Percentiles rank a stretch among this genome's conserved stretches.
phyloP scores from a whole-genome alignment of 2,329 filamentous ascomycete species.

The Lachnellula subtilissima region DNA sequence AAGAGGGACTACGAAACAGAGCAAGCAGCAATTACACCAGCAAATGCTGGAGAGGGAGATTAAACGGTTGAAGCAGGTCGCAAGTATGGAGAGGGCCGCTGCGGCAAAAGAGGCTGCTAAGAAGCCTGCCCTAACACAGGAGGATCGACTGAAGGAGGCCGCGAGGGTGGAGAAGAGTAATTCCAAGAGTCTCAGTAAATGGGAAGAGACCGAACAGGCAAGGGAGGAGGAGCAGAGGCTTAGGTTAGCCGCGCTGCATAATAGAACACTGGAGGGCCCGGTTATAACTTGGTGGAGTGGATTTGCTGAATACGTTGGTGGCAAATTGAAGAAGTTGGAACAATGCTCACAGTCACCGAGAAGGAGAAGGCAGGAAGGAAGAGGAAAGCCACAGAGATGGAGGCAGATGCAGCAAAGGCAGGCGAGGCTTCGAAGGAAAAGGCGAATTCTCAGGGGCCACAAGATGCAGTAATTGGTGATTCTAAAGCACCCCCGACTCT shows the following conservation, averaged over 20 bases:
- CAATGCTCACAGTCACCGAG: slow-evolving; percentile 57
- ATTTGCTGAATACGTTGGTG: slow-evolving; percentile 74
- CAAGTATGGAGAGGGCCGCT: slow-evolving; percentile 54
- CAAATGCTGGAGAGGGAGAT: slow-evolving; percentile 71
- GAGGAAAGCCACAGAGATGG: slow-evolving; percentile 53
- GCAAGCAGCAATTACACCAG: slow-evolving; percentile 52
- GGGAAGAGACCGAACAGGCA: slow-evolving; percentile 89
- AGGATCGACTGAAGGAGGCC: slow-evolving; percentile 76
- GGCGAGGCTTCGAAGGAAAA: slow-evolving; percentile 2
- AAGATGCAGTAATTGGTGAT: neutral
- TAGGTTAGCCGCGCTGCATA: slow-evolving; percentile 81
- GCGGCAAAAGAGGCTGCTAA: slow-evolving; percentile 68
- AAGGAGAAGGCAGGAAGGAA: slow-evolving; percentile 44
- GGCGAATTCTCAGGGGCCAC: slow-evolving; percentile 4
- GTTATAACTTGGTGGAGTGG: slow-evolving; percentile 93
- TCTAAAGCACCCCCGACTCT: neutral
- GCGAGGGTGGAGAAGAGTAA: slow-evolving; percentile 80
- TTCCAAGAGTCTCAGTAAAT: slow-evolving; percentile 82
- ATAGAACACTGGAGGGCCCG: slow-evolving; percentile 79
- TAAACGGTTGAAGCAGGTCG: slow-evolving; percentile 65
- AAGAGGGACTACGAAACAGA: slow-evolving; percentile 58
- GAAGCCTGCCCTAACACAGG: slow-evolving; percentile 80
- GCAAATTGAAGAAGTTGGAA: slow-evolving; percentile 67
- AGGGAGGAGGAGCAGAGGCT: slow-evolving; percentile 78
- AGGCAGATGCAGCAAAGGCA: slow-evolving; percentile 14